Conservation (phyloP, 345 rosid species). For the Excoecaria cochinchinensis region DNA sequence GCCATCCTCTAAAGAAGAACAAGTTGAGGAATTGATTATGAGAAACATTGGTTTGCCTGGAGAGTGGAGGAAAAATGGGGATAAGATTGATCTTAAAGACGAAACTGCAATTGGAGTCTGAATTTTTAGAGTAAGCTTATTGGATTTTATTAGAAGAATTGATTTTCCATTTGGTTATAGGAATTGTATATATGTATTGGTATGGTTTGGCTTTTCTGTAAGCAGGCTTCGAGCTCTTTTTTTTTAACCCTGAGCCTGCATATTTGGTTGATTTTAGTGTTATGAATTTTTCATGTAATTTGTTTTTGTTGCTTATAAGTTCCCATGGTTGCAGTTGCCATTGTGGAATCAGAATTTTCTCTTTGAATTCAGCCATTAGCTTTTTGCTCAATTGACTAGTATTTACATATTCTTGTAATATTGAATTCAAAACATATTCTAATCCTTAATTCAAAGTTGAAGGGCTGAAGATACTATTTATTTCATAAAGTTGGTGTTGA, state of each 20-base stretch:
- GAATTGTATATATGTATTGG: background rate
- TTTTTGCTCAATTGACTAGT: too few species aligned
- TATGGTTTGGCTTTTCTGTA: constrained; percentile 11
- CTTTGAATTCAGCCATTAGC: too few species aligned
- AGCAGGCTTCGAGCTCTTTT: constrained; percentile 26
- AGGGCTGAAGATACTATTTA: background rate
- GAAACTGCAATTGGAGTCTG: constrained; percentile 18
- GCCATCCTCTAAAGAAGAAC: constrained; percentile 3
- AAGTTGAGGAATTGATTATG: constrained; percentile 16
- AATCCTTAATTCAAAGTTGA: background rate
- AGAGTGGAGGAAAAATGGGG: constrained; percentile 10
- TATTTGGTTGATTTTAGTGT: background rate
- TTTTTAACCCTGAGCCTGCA: constrained; percentile 14
- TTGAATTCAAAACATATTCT: too few species aligned
- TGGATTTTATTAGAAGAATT: background rate
- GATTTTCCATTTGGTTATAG: background rate
- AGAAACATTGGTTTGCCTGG: constrained; percentile 18
- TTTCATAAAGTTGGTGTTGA: too few species aligned
- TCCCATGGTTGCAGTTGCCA: too few species aligned
- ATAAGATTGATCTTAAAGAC: constrained; percentile 1
- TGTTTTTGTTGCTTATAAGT: background rate
- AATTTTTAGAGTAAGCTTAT: background rate
- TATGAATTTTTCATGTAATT: background rate
- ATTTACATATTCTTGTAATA: too few species aligned
- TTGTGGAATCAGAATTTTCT: background rate